Percentiles rank a stretch among this genome's conserved stretches.
phyloP scores from a whole-genome alignment of 805 yeast genomes.

The Saturnispora hagleri region DNA sequence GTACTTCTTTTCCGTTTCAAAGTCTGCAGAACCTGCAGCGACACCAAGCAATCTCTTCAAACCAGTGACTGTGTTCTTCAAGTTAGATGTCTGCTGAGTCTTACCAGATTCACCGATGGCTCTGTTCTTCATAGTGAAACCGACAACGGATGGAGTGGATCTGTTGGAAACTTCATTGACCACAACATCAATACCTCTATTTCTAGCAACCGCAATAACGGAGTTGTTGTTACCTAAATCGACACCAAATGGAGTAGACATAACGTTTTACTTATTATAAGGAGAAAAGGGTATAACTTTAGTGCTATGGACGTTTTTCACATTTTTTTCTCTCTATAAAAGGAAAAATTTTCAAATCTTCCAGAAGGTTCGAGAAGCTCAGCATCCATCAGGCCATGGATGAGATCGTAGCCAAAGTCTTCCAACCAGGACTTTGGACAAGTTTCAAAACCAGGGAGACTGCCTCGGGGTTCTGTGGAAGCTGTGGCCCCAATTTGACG shows the following conservation, averaged over 20 bases:
- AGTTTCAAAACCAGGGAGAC: not conserved
- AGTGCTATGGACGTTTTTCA: not conserved
- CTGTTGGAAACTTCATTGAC: conserved; percentile 99
- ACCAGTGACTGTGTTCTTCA: conserved; percentile 93
- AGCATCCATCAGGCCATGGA: conserved; percentile 10
- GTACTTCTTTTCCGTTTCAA: conserved; percentile 63
- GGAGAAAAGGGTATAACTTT: not conserved
- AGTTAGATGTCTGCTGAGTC: conserved; percentile 92
- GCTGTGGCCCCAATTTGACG: not conserved
- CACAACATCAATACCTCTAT: conserved; percentile 96
- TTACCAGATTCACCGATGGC: conserved; percentile 92
- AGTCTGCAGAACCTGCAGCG: conserved; percentile 63
- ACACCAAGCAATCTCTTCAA: conserved; percentile 89
- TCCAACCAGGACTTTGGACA: conserved; percentile 55
- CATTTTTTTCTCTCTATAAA: conserved; percentile 1
- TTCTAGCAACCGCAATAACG: conserved; percentile 93
- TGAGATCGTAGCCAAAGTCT: conserved; percentile 54
- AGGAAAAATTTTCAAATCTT: not conserved
- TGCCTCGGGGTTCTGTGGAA: not conserved
- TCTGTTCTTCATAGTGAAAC: conserved; percentile 85
- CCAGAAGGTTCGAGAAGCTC: conserved; percentile 3
- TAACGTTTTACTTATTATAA: conserved; percentile 21
- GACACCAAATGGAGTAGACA: conserved; percentile 95
- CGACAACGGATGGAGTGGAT: conserved; percentile 81
- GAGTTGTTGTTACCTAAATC: conserved; percentile 95